Evolutionary conservation across 1,284 basidiomycete species (phyloP).

Genomic region (Rhodotorula mucilaginosa): DNA sequence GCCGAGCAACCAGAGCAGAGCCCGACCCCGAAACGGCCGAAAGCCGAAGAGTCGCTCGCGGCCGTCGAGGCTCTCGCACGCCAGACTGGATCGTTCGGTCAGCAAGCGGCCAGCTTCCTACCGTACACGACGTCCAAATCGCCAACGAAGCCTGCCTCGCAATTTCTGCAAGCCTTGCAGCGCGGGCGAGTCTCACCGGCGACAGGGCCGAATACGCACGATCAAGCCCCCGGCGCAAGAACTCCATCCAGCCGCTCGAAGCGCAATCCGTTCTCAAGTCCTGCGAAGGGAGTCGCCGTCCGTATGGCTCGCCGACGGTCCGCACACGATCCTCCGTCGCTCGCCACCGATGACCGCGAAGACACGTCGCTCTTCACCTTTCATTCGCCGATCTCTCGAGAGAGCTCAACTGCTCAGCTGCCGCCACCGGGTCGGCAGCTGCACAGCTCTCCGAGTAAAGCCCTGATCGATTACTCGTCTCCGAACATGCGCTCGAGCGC

Average conservation of each 20-base stretch:
- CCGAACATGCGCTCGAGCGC: constrained; percentile 4
- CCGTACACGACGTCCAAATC: not conserved
- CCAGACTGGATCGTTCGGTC: not conserved
- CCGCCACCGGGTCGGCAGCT: not conserved
- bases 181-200: not conserved
- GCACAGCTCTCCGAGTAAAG: constrained; percentile 3
- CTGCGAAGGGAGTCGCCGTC: constrained; percentile 21
- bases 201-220: too few species aligned
- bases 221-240: too few species aligned
- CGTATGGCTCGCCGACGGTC: constrained; percentile 11
- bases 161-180: not conserved
- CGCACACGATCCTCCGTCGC: not conserved
- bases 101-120: constrained; percentile 2
- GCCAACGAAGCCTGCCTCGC: not conserved
- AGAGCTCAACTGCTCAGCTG: not conserved
- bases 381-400: not conserved
- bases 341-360: not conserved
- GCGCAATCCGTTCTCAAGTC: constrained; percentile 31
- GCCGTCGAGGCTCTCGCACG: not conserved
- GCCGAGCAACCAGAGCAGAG: too few species aligned
- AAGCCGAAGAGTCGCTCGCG: not conserved
- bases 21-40: not conserved
- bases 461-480: not conserved
- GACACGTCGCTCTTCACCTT: constrained; percentile 8
- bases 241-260: not conserved